Percentiles rank a stretch among this genome's conserved stretches.
These are phyloP conservation scores for Entophlyctis luteolus DNA, from an alignment of 192 early-diverging fungal species.

Conservation along the genomic window DNA sequence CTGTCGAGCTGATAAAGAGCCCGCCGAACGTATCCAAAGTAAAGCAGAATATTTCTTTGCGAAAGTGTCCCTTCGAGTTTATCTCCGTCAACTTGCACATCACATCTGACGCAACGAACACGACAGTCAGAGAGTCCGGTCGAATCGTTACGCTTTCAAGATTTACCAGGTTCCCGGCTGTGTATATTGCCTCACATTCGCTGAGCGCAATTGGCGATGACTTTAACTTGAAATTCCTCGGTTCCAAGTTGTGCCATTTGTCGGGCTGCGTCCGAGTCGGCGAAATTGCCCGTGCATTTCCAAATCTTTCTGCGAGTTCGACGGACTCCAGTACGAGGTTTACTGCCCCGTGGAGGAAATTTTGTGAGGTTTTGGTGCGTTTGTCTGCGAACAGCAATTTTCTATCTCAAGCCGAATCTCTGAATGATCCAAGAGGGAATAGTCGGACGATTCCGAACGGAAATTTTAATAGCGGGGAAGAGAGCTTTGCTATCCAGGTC, in stretches of 20 bases:
- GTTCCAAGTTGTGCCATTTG: no score
- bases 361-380: background rate
- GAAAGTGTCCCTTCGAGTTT: background rate
- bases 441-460: no score
- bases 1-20: background rate
- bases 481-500: slow-evolving; percentile 14
- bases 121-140: background rate
- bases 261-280: no score
- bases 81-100: slow-evolving; percentile 2
- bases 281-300: background rate
- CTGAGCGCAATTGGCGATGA: no score
- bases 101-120: background rate
- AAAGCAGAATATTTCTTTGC: background rate
- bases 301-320: no score
- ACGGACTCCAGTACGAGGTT: slow-evolving; percentile 1
- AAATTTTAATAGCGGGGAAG: background rate
- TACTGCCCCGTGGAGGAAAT: slow-evolving; percentile 3
- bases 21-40: slow-evolving; percentile 1
- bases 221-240: no score
- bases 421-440: no score
- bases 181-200: no score
- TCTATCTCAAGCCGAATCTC: no score
- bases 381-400: slow-evolving; percentile 1
- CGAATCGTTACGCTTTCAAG: slow-evolving; percentile 20
- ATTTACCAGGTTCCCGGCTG: no score